Base-by-base conservation (phyloP, 2,329 filamentous ascomycete genomes). In the Aplosporella prunicola region DNA sequence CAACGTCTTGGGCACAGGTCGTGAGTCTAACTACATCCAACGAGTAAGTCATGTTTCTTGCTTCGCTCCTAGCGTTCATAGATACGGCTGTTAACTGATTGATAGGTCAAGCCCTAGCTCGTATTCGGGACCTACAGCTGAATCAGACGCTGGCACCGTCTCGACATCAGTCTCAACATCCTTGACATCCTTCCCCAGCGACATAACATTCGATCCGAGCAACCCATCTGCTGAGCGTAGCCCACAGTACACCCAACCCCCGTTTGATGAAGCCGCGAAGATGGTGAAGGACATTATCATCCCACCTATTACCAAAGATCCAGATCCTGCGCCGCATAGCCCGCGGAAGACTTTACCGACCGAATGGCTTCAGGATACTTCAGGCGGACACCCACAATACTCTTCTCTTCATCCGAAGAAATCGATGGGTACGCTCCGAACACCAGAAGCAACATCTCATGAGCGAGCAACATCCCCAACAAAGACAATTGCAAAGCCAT, bases 1-100 rank as follows among this genome's bases (percentile, higher is more conserved):
- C 26, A 13, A n/a, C 32, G 14, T 35, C 38, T 16, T 40, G 38
- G 38, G 32, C 38, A 14, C 38, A 40, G n/a, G 27, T 40, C 32
- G 38, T 27, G 20, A 22, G 38, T 8, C 32, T 30, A 20, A 17
- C 32, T 22, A 35, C 32, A 20, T 27, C 27, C 15, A 14, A 20
- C 14, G 15, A 24, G 38, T 35, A 30, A 26, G 38, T 11, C n/a
- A 5, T 5, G 8, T 29, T 8, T 16, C 15, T 20, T 5, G 5
- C 9, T 29, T 17, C 0, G 4, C n/a, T 9, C 13, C 5, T 7
- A 5, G 7, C 20, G 15, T 22, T 24, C 5, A 23, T 22, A 22
- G 22, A n/a, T 8, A 24, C 22, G n/a, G 22, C 22, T 8, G 22
- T 15, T 32, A 16, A 25, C 11, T 20, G 30, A 4, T 20, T 9